These are phyloP conservation scores for Hypomontagnella monticulosa DNA, from an alignment of 495 filamentous ascomycete genomes.

Conservation along the genomic window DNA sequence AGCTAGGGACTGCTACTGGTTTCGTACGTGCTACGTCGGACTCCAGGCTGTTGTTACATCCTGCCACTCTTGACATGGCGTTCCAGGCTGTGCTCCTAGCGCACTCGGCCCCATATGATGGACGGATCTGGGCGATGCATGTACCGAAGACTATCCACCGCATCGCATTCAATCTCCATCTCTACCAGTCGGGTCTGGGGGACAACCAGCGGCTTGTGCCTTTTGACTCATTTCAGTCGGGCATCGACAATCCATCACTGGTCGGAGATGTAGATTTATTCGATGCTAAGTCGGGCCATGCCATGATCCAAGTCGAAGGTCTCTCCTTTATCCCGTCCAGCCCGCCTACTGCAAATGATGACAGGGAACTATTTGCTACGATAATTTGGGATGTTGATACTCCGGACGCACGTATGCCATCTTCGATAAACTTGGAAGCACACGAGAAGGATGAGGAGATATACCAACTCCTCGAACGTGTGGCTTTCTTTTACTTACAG, in stretches of 20 bases:
- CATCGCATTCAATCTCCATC: conserved; percentile 28
- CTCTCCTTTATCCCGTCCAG: conserved; percentile 30
- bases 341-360: conserved; percentile 4
- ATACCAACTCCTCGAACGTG: background rate
- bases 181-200: background rate
- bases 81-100: conserved; percentile 45
- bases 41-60: conserved; percentile 38
- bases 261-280: conserved; percentile 43
- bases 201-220: background rate
- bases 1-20: conserved; percentile 11
- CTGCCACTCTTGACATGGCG: conserved; percentile 41
- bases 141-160: conserved; percentile 37
- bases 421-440: background rate
- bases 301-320: conserved; percentile 46
- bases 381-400: conserved; percentile 12
- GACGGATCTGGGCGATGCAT: conserved; percentile 31
- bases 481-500: background rate
- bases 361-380: conserved; percentile 22
- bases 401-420: background rate
- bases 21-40: conserved; percentile 5
- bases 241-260: background rate
- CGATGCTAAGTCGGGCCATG: conserved; percentile 9
- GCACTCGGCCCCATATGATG: conserved; percentile 33
- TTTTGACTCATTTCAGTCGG: background rate
- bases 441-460: background rate